Base-by-base conservation (phyloP, 345 rosid species). In the Salix koriyanagi region DNA sequence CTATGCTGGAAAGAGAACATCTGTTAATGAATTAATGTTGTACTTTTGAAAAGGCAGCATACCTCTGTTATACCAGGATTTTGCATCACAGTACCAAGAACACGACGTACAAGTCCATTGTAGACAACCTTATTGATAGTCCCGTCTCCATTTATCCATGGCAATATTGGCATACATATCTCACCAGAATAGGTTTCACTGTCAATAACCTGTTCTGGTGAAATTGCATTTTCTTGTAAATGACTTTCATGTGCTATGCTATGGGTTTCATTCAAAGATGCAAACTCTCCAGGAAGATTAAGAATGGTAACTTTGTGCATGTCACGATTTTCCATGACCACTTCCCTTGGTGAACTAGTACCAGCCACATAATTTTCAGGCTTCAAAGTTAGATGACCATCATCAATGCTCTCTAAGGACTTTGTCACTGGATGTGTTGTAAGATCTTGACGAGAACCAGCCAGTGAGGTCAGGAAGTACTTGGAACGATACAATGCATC, bases 91-190 rank as follows among this genome's bases (percentile, higher is more conserved):
- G 84, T 88, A 25, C 98, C 98, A 80, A 96, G 90, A 83, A 91
- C 83, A 71, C 91, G 93, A 42, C 96, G 97, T 41, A 89, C 42
- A 69, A 96, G 94, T 77, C 96, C 99, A 82, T 84, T 79, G 77
- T 88, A 92, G 60, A 93, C 91, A 62, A 71, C 68, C 66, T 67
- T 87, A 79, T 96, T 96, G 79, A 87, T 77, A 44, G 91, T 89
- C 71, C 96, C 97, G 86, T 96, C 93, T 74, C 93, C 98, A 82
- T 93, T 93, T 72, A 93, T 80, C 99, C 99, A 96, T 68, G 98
- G 99, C 68, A 81, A 82, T 84, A 96, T 89, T 44, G 95, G 97
- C 71, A 85, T 71, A 70, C 84, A 79, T 76, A 77, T 69, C 72
- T 80, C 86, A 72, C 83, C 71, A 25, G 85, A 81, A 72, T 75